Evolutionary conservation across 2,329 filamentous ascomycete species (phyloP), one percentile per base, ranked within the genome.

Genomic region (Colletotrichum abscissum): DNA sequence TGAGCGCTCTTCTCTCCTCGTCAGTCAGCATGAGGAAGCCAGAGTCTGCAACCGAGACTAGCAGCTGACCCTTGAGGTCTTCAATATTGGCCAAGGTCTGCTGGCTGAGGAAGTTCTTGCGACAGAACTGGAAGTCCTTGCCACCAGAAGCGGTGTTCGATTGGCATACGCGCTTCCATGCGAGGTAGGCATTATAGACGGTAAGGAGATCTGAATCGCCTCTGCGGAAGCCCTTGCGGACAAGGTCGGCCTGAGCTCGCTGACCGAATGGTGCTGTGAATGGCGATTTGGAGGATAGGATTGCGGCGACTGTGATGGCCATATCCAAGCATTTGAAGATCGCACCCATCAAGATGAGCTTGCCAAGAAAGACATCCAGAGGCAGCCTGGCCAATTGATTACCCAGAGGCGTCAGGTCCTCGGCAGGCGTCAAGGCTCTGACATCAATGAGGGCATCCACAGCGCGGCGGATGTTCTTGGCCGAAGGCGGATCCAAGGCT

Each of bases 371-470:
- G 12, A 98, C 96, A 80, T 99, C 97, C 2, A 99, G 86, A 1
- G 97, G 97, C 8, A 99, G 83, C 74, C 95, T 93, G 1, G 97
- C 95, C 35, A 99, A 88, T 80, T 98, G 95, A 56, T 91, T 87
- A 5, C 97, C 97, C 19, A 99, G 87, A 1, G 95, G 91, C 0
- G 97, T 99, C 55, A 99, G 86, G 64, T 96, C 94, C 82, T 99
- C 97, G 3, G 87, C 84, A 12, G 90, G 82, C 0, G 95, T 98
- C 64, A 99, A 86, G 4, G 97, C 97, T 73, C 95, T 93, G 19
- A 98, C 97, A 79, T 99, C 97, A 56, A 98, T 91, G 5, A 99
- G 89, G 3, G 96, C 95, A 81, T 98, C 96, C 67, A 99, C 93
- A 1, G 97, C 96, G 46, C 96, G 91, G 28, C 95, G 92, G 60